These are phyloP conservation scores for Linnemannia exigua DNA, from an alignment of 192 early-diverging fungal genomes.

Conservation along the genomic window DNA sequence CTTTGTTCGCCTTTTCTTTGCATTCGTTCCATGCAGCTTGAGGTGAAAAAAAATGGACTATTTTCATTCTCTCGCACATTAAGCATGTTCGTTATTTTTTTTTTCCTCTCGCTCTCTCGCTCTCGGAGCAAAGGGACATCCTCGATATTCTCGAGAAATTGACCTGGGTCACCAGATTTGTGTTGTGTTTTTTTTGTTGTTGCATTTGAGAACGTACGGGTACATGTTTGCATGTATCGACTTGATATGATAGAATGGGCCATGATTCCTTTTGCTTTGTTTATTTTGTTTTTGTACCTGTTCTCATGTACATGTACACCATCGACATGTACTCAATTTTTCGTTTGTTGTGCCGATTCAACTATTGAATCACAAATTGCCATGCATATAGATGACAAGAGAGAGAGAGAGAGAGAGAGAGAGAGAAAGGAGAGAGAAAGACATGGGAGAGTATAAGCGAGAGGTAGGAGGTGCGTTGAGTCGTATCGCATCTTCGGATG, in stretches of 20 bases:
- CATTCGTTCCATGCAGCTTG: constrained; percentile 1
- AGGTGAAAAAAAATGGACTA: no score
- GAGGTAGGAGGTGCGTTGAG: no score
- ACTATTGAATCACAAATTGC: background rate
- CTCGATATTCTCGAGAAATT: background rate
- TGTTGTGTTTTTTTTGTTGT: background rate
- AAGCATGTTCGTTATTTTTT: background rate
- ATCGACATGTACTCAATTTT: no score
- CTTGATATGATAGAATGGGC: no score
- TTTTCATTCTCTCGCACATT: no score
- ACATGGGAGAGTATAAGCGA: no score
- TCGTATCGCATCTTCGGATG: no score
- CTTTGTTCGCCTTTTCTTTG: background rate
- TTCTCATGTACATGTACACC: background rate
- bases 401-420: background rate
- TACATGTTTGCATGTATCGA: no score
- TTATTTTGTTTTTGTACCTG: background rate
- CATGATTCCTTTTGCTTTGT: no score
- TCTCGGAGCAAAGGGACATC: background rate
- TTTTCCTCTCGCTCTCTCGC: background rate
- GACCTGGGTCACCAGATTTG: background rate
- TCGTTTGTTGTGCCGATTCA: background rate
- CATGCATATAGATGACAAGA: background rate
- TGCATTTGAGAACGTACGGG: no score
- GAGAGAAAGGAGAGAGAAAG: no score